These are phyloP conservation scores for Trematosphaeria pertusa DNA, from an alignment of 2,329 filamentous ascomycete species.

Conservation along the genomic window DNA sequence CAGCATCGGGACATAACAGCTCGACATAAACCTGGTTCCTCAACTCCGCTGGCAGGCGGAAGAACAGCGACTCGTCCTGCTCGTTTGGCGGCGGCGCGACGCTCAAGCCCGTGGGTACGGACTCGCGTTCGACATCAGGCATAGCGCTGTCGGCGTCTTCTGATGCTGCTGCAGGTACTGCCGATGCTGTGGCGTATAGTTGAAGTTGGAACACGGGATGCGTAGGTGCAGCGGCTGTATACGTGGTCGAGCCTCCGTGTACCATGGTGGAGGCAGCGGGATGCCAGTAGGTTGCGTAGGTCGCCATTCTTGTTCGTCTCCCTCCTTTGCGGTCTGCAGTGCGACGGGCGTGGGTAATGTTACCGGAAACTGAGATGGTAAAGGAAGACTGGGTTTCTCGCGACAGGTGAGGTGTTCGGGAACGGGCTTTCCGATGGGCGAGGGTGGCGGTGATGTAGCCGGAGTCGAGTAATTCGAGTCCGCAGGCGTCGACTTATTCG, in stretches of 20 bases:
- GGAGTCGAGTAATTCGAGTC: conserved; percentile 8
- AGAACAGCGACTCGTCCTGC: conserved; percentile 36
- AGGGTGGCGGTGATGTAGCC: conserved; percentile 4
- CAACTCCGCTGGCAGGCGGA: conserved; percentile 65
- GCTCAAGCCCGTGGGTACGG: conserved; percentile 3
- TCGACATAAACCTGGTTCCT: conserved; percentile 63
- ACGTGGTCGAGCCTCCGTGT: conserved; percentile 10
- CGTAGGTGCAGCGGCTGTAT: conserved; percentile 13
- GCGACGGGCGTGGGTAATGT: not conserved
- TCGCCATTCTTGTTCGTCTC: conserved; percentile 3
- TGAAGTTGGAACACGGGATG: conserved; percentile 15
- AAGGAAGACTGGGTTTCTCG: conserved; percentile 4
- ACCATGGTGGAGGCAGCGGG: conserved; percentile 23
- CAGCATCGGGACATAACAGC: conserved; percentile 41
- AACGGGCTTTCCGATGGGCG: not conserved
- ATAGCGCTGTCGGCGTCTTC: conserved; percentile 14
- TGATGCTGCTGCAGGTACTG: conserved; percentile 11
- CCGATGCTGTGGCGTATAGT: conserved; percentile 9
- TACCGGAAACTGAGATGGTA: not conserved
- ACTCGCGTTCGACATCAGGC: conserved; percentile 6
- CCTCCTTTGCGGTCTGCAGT: not conserved
- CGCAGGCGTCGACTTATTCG: too few species aligned
- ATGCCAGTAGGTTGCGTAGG: conserved; percentile 28
- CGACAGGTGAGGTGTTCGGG: not conserved
- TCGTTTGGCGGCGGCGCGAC: conserved; percentile 1